Evolutionary conservation across 495 filamentous ascomycete genomes (phyloP).

Genomic region (Rostrohypoxylon terebratum): DNA sequence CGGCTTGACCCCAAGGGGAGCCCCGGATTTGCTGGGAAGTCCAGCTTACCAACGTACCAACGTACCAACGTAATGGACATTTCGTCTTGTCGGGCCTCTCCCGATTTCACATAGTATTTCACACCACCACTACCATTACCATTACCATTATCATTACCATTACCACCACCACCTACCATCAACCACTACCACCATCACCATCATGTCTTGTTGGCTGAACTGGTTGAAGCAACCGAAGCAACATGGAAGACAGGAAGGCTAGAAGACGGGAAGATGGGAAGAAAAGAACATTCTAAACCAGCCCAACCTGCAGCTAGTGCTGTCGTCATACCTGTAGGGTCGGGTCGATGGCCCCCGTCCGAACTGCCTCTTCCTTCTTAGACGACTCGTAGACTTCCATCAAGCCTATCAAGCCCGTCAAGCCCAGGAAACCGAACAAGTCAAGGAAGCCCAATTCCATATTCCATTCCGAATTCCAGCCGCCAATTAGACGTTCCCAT

Average conservation of each 20-base stretch:
- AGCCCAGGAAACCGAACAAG: no score
- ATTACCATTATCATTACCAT: not conserved
- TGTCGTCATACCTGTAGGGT: slow-evolving; percentile 43
- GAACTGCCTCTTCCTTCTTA: slow-evolving; percentile 38
- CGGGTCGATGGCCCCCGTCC: slow-evolving; percentile 33
- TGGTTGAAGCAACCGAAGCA: slow-evolving; percentile 17
- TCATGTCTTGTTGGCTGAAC: not conserved
- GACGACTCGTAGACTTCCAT: not conserved
- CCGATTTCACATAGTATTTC: slow-evolving; percentile 29
- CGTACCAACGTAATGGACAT: slow-evolving; percentile 28
- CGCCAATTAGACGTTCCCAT: slow-evolving; percentile 19
- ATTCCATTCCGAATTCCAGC: slow-evolving; percentile 36
- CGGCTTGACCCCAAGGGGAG: slow-evolving; percentile 42
- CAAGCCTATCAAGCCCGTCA: no score
- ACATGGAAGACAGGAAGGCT: not conserved
- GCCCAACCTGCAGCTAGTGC: slow-evolving; percentile 41
- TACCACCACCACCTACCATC: not conserved
- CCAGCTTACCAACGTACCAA: slow-evolving; percentile 22
- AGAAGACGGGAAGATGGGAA: not conserved
- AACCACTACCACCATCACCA: no score
- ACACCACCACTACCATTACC: not conserved
- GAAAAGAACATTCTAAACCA: slow-evolving; percentile 20
- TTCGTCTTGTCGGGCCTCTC: slow-evolving; percentile 40
- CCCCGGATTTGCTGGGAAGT: slow-evolving; percentile 44
- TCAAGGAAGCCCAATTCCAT: slow-evolving; percentile 34